Evolutionary conservation across 768 basidiomycete genomes (phyloP), one percentile per base, ranked within the genome.

Genomic region (Pholiota microspora): DNA sequence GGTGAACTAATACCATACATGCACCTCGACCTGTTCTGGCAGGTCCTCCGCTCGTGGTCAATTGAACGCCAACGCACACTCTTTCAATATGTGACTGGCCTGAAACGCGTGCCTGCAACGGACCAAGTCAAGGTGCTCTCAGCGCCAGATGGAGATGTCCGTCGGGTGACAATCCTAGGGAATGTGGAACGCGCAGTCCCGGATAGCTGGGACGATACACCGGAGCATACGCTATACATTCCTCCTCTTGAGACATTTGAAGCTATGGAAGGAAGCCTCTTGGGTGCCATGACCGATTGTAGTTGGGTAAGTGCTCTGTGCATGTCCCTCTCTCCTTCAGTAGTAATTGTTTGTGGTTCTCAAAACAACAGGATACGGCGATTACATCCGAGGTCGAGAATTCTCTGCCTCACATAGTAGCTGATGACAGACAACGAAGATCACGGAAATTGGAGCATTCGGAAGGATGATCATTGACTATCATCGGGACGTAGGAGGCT

Each of bases 51-150:
- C 24, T 64, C 62, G n/a, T 65, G 64, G 64, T 49, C 66, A 2
- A 23, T 57, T 32, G 61, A 65, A 18, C 64, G 62, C 12, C 61
- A 61, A 42, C 60, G 56, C 13, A 56, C 55, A 27, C 51, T 67
- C 24, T 61, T 67, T 47, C 53, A 60, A 24, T 67, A 65, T 52
- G 48, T 64, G 10, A 65, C 66, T 6, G 66, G 66, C 28, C 62
- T 64, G 48, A 56, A 59, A 32, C 66, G 66, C n/a, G 62, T 67
- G 9, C 64, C 64, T 6, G 62, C 60, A 0, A 64, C 63, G 16
- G 66, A 67, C 59, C 60, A 61, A 34, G 62, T 67, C 47, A 62
- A 64, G 40, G 63, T 67, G 10, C 51, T 65, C 53, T 65, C 61
- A 54, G 66, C 66, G 0, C 64, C 64, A 0, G 66, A 67, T 34